Evolutionary conservation across 2,329 filamentous ascomycete species (phyloP).

Genomic region (Fusarium torreyae): DNA sequence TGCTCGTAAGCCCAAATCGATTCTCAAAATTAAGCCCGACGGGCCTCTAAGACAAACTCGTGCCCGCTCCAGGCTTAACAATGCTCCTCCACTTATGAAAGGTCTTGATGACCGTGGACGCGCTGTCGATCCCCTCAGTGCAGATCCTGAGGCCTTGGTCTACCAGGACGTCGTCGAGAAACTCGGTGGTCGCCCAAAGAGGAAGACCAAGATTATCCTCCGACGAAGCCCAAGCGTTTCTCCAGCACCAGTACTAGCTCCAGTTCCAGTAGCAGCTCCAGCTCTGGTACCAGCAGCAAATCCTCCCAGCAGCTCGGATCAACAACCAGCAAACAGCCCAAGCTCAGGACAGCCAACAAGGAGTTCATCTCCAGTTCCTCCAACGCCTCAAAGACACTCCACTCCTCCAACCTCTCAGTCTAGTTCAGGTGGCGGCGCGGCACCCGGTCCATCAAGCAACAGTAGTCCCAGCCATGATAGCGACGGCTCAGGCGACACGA

Average conservation of each 20-base stretch:
- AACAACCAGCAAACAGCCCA: neutral
- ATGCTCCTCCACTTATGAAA: constrained; percentile 45
- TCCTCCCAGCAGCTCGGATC: neutral
- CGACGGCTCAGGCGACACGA: neutral
- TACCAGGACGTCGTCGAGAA: constrained; percentile 31
- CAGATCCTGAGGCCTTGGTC: constrained; percentile 35
- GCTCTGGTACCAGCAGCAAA: neutral
- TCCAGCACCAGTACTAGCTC: too few species aligned
- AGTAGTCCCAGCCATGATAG: neutral
- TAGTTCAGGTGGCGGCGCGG: neutral
- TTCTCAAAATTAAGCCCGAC: neutral
- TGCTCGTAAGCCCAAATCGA: neutral
- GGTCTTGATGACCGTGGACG: constrained; percentile 37
- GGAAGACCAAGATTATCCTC: constrained; percentile 6
- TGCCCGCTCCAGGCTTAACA: constrained; percentile 38
- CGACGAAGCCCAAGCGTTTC: neutral
- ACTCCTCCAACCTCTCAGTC: neutral
- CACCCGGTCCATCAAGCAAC: neutral
- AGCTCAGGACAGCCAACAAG: neutral
- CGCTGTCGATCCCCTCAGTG: constrained; percentile 18
- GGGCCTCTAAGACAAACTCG: constrained; percentile 42
- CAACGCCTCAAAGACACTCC: neutral
- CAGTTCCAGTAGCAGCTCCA: too few species aligned
- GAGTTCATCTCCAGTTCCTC: neutral
- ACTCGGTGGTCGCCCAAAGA: neutral